Evolutionary conservation across 768 basidiomycete species (phyloP).

Genomic region (Amanita subjunquillea): DNA sequence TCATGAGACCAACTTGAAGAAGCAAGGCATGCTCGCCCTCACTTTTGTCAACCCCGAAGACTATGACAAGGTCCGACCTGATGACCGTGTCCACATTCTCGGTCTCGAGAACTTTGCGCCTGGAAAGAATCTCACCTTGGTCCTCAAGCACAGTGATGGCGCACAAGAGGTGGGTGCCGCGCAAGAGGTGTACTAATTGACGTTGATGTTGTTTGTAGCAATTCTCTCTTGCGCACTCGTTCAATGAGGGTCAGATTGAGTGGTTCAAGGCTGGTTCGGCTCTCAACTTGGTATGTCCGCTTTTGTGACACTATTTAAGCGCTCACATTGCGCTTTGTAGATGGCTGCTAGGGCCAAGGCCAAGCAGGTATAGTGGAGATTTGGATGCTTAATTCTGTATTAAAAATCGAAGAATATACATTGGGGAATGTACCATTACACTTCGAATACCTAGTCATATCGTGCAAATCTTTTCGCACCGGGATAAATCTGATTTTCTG

Average conservation of each 20-base stretch:
- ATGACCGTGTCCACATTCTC: constrained; percentile 82
- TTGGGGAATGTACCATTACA: not conserved
- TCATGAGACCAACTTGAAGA: constrained; percentile 98
- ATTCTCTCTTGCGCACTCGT: constrained; percentile 79
- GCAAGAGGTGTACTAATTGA: not conserved
- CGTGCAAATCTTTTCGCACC: no score
- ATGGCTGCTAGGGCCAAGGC: constrained; percentile 53
- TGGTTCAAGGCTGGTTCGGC: constrained; percentile 99
- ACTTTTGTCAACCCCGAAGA: constrained; percentile 89
- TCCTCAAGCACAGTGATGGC: constrained; percentile 77
- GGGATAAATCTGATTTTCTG: no score
- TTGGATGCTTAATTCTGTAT: not conserved
- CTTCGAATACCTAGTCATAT: not conserved
- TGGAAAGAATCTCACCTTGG: constrained; percentile 82
- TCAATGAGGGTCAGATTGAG: constrained; percentile 94
- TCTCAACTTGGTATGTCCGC: constrained; percentile 63
- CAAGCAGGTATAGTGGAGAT: not conserved
- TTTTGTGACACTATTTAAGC: not conserved
- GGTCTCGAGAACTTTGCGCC: constrained; percentile 86
- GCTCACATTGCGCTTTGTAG: constrained; percentile 19
- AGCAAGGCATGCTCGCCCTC: constrained; percentile 97
- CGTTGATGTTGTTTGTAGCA: constrained; percentile 29
- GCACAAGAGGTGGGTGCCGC: constrained; percentile 42
- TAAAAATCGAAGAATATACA: not conserved
- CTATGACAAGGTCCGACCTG: constrained; percentile 86